These are phyloP conservation scores for Triticum urartu DNA, from an alignment of 176 grass and related monocot species.

Conservation along the genomic window DNA sequence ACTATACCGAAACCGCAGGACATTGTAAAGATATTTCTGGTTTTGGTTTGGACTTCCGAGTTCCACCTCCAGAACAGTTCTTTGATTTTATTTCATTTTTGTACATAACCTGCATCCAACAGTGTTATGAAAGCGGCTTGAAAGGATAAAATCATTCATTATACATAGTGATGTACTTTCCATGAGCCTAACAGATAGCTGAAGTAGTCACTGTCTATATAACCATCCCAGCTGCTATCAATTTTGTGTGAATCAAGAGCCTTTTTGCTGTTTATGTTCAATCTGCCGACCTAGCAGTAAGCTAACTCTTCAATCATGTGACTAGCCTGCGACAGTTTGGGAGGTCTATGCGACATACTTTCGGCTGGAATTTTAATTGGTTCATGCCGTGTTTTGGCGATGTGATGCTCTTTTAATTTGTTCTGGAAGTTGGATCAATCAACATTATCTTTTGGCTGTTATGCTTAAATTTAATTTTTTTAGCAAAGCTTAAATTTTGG, in stretches of 20 bases:
- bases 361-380: slow-evolving; percentile 19
- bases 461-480: too few species aligned
- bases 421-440: not conserved
- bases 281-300: slow-evolving; percentile 36
- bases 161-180: not conserved
- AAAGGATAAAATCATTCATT: not conserved
- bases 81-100: slow-evolving; percentile 16
- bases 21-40: not conserved
- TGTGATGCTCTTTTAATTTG: slow-evolving; percentile 7
- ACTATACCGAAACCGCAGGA: slow-evolving; percentile 14
- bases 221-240: not conserved
- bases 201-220: not conserved
- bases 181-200: not conserved
- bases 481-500: too few species aligned
- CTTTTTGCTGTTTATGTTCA: not conserved
- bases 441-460: not conserved
- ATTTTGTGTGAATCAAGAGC: not conserved
- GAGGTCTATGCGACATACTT: slow-evolving; percentile 3
- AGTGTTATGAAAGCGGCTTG: slow-evolving; percentile 22
- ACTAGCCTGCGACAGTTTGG: not conserved
- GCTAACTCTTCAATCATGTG: slow-evolving; percentile 7
- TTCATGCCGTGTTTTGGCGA: not conserved
- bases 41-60: not conserved
- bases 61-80: not conserved
- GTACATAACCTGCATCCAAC: slow-evolving; percentile 31